Percentiles rank a stretch among this genome's conserved stretches.
phyloP scores from a whole-genome alignment of 2,329 filamentous ascomycete genomes.

The Sarocladiaceae sp. region DNA sequence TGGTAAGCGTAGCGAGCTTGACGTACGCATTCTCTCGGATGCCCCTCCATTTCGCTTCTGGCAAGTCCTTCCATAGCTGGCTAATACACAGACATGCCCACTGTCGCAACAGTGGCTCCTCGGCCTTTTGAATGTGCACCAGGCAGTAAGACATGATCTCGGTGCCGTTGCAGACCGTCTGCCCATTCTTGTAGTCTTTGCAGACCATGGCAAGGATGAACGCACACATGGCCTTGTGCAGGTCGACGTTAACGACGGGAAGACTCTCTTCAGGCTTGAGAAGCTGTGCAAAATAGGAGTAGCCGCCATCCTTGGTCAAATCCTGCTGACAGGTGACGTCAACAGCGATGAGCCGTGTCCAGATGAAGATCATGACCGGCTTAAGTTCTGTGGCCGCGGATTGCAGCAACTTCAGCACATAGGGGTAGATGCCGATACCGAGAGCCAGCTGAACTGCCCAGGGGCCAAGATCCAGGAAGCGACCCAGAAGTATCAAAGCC shows the following conservation, averaged over 20 bases:
- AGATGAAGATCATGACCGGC: conserved; percentile 99
- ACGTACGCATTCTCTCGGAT: conserved; percentile 81
- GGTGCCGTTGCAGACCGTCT: conserved; percentile 82
- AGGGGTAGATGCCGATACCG: conserved; percentile 97
- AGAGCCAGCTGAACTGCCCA: conserved; percentile 98
- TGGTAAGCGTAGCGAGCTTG: conserved; percentile 71
- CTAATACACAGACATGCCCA: conserved; percentile 96
- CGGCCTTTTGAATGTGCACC: conserved; percentile 72
- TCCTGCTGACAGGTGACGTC: conserved; percentile 92
- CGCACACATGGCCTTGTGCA: conserved; percentile 94
- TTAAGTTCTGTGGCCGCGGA: conserved; percentile 92
- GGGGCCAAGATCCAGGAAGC: conserved; percentile 89
- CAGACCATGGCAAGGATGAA: conserved; percentile 98
- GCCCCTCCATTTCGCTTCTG: conserved; percentile 94
- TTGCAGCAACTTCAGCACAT: conserved; percentile 94
- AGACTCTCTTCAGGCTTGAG: conserved; percentile 78
- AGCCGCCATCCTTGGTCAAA: conserved; percentile 92
- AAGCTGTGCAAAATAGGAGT: conserved; percentile 92
- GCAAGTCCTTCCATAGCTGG: conserved; percentile 85
- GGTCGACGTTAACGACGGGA: conserved; percentile 74
- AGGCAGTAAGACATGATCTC: conserved; percentile 89
- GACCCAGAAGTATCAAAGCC: conserved; percentile 83
- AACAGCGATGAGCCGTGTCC: conserved; percentile 91
- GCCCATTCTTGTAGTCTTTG: conserved; percentile 86
- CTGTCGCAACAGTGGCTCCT: conserved; percentile 83